Conservation (phyloP, 2,329 filamentous ascomycete genomes). For the Paracorniculantispora psalliotae region DNA sequence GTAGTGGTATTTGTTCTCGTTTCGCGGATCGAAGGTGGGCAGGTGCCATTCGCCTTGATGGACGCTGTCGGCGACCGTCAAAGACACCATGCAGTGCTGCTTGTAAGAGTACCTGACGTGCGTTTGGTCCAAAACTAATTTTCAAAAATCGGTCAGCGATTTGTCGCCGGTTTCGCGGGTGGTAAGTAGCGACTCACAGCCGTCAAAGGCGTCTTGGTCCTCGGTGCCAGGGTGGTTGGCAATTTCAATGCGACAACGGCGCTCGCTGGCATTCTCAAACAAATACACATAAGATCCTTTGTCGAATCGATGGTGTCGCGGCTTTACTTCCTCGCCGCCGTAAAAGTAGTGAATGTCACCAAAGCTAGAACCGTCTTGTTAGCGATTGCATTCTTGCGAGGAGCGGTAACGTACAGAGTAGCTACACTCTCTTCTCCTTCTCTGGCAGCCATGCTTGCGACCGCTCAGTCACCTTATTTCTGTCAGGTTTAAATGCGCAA, state of each 20-base stretch:
- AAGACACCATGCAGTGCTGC: conserved; percentile 65
- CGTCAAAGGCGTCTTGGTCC: conserved; percentile 74
- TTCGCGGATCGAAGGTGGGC: conserved; percentile 64
- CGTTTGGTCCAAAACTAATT: conserved; percentile 55
- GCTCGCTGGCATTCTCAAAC: conserved; percentile 65
- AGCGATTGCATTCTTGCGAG: not conserved
- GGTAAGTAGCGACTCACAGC: conserved; percentile 49
- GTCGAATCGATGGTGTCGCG: conserved; percentile 76
- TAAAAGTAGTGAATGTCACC: conserved; percentile 78
- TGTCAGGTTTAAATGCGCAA: not conserved
- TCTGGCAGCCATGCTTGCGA: conserved; percentile 38
- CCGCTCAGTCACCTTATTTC: too few species aligned
- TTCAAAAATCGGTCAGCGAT: not conserved
- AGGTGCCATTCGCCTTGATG: conserved; percentile 66
- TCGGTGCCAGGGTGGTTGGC: conserved; percentile 70
- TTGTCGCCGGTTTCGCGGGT: too few species aligned
- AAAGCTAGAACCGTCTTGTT: conserved; percentile 47
- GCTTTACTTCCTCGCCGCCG: conserved; percentile 58
- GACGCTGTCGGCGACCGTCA: conserved; percentile 54
- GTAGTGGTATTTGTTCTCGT: conserved; percentile 76
- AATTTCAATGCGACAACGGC: conserved; percentile 67
- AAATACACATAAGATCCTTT: conserved; percentile 76
- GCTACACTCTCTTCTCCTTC: conserved; percentile 48
- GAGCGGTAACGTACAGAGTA: conserved; percentile 39
- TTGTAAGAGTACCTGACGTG: conserved; percentile 67